Evolutionary conservation across 139 green algal species (phyloP).

Genomic region (Pseudopediastrum boryanum): DNA sequence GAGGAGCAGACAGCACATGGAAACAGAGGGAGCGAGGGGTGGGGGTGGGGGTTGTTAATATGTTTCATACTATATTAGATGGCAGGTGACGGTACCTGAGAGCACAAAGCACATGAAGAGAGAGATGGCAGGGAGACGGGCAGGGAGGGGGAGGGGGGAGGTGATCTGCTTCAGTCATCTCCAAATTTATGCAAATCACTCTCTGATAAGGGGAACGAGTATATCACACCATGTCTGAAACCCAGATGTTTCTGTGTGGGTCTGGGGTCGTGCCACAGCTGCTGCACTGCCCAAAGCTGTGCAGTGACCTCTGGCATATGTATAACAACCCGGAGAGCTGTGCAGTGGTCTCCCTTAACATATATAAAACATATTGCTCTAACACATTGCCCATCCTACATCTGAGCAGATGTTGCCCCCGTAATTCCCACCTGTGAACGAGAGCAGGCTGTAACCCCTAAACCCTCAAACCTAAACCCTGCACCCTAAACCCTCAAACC

Average conservation of each 20-base stretch:
- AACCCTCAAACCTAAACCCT: background rate
- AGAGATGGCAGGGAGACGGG: background rate
- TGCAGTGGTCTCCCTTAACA: background rate
- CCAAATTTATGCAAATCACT: background rate
- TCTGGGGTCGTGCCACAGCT: no score
- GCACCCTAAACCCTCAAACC: background rate
- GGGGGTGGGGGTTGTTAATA: no score
- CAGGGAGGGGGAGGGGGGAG: background rate
- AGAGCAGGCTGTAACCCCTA: background rate
- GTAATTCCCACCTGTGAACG: background rate
- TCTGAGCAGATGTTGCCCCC: background rate
- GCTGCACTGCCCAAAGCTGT: no score
- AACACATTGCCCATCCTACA: background rate
- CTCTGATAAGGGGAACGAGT: no score
- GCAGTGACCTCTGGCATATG: no score
- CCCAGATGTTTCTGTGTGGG: no score
- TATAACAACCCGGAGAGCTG: no score
- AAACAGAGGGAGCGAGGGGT: no score
- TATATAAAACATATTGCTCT: background rate
- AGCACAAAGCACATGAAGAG: background rate
- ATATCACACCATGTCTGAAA: no score
- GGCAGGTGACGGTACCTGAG: background rate
- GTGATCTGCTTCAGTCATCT: background rate
- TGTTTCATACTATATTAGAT: background rate
- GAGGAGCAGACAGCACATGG: constrained; percentile 48